phyloP scores from a whole-genome alignment of 139 green algal genomes.

The Coelastrella sp. region DNA sequence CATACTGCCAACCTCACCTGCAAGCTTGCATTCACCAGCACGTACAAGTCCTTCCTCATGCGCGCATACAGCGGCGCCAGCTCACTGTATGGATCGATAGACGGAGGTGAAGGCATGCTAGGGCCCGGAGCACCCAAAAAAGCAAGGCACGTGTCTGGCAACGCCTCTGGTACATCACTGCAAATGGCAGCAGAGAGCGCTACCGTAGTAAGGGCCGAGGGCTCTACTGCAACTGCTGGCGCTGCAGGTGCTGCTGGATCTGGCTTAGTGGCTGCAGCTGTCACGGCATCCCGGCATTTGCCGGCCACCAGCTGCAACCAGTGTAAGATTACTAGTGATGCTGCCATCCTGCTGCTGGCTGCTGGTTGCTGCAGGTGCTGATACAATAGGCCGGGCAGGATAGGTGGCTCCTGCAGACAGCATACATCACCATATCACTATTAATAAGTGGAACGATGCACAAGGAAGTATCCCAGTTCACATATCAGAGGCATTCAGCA shows the following conservation, averaged over 20 bases:
- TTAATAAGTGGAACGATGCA: neutral
- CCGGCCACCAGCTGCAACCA: slow-evolving; percentile 56
- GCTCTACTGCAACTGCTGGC: neutral
- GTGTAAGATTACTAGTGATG: slow-evolving; percentile 50
- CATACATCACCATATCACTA: neutral
- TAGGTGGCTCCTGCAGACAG: slow-evolving; percentile 22
- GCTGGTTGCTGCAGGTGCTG: slow-evolving; percentile 32
- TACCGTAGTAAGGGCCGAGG: neutral
- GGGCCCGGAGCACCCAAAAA: slow-evolving; percentile 24
- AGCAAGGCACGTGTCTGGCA: slow-evolving; percentile 23
- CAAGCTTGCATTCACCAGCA: slow-evolving; percentile 59
- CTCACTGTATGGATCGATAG: slow-evolving; percentile 73
- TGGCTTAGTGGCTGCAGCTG: slow-evolving; percentile 32
- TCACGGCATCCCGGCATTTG: neutral
- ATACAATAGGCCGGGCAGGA: slow-evolving; percentile 29
- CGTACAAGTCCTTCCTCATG: slow-evolving; percentile 73
- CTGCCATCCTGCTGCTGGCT: slow-evolving; percentile 53
- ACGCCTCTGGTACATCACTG: slow-evolving; percentile 21
- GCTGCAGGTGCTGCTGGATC: slow-evolving; percentile 7
- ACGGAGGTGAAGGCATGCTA: neutral
- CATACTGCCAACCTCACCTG: slow-evolving; percentile 1
- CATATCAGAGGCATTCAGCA: neutral
- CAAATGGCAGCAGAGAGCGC: neutral
- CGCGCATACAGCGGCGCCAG: slow-evolving; percentile 50
- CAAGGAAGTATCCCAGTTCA: neutral